Conservation (phyloP, 805 yeast species). For the Starmera quercuum region DNA sequence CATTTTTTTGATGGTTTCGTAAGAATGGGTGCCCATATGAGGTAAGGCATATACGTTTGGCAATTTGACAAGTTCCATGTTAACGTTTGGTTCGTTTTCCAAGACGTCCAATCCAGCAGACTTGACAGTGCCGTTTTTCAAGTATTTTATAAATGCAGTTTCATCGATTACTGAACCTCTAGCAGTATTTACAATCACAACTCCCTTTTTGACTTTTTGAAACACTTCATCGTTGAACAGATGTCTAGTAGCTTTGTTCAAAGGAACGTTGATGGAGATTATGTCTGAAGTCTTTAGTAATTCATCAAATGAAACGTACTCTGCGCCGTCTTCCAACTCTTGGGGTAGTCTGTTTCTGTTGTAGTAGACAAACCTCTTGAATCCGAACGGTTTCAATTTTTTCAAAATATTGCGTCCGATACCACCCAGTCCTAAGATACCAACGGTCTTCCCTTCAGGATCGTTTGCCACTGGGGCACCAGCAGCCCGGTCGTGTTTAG, state of each 20-base stretch:
- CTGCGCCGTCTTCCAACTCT: conserved; percentile 62
- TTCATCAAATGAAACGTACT: conserved; percentile 66
- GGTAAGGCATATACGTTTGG: conserved; percentile 76
- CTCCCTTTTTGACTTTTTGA: conserved; percentile 69
- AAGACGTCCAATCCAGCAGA: conserved; percentile 71
- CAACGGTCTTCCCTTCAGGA: conserved; percentile 70
- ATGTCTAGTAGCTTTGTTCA: conserved; percentile 66
- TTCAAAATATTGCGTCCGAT: conserved; percentile 77
- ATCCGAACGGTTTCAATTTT: conserved; percentile 71
- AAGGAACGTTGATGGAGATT: conserved; percentile 68
- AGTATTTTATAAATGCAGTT: conserved; percentile 42
- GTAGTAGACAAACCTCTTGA: conserved; percentile 60
- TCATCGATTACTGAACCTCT: conserved; percentile 83
- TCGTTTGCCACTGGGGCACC: conserved; percentile 64
- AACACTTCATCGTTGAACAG: conserved; percentile 54
- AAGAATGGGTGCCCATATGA: conserved; percentile 81
- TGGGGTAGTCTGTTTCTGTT: conserved; percentile 52
- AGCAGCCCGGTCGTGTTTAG: conserved; percentile 38
- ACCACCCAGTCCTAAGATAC: conserved; percentile 85
- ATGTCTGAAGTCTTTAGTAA: conserved; percentile 59
- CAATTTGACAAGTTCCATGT: conserved; percentile 49
- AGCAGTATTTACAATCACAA: conserved; percentile 72
- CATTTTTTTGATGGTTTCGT: conserved; percentile 72
- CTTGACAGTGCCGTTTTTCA: conserved; percentile 57
- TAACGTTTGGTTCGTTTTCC: conserved; percentile 68